Percentiles rank a stretch among this genome's conserved stretches.
phyloP scores from a whole-genome alignment of 2,329 filamentous ascomycete species.

The Blastomyces gilchristii region DNA sequence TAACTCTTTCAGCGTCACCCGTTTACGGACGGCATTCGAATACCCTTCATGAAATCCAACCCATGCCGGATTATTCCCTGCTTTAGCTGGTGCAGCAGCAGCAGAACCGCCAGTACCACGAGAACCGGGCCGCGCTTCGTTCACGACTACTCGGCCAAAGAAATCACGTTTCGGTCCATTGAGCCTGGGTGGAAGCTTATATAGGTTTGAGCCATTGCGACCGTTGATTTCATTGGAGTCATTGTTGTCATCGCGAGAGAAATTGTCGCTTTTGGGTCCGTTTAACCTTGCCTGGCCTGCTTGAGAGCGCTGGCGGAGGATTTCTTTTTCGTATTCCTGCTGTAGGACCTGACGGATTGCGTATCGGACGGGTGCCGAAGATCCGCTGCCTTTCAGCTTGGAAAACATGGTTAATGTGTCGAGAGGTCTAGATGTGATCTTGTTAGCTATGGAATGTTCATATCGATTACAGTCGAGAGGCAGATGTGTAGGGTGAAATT shows the following conservation, averaged over 20 bases:
- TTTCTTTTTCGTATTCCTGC: slow-evolving; percentile 72
- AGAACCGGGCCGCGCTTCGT: slow-evolving; percentile 29
- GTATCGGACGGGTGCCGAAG: slow-evolving; percentile 68
- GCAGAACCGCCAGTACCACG: neutral
- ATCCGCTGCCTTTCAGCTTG: slow-evolving; percentile 35
- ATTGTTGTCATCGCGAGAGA: slow-evolving; percentile 25
- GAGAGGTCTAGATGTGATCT: slow-evolving; percentile 43
- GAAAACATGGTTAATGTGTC: slow-evolving; percentile 64
- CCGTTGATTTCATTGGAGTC: slow-evolving; percentile 17
- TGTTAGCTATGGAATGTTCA: slow-evolving; percentile 1
- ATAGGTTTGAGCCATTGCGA: slow-evolving; percentile 25
- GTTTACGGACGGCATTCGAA: slow-evolving; percentile 85
- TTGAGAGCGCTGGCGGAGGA: slow-evolving; percentile 54
- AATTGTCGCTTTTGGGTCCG: slow-evolving; percentile 9
- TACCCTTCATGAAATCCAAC: slow-evolving; percentile 82
- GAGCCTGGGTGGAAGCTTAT: slow-evolving; percentile 16
- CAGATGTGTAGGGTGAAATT: neutral
- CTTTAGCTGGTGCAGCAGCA: neutral
- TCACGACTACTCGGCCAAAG: slow-evolving; percentile 62
- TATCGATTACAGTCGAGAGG: slow-evolving; percentile 23
- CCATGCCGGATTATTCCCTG: slow-evolving; percentile 50
- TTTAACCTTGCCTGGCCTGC: slow-evolving; percentile 54
- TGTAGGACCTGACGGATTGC: slow-evolving; percentile 88
- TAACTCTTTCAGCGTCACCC: slow-evolving; percentile 70
- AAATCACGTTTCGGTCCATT: slow-evolving; percentile 62